Conservation (phyloP, 495 filamentous ascomycete genomes). For the Penicillium robsamsonii region DNA sequence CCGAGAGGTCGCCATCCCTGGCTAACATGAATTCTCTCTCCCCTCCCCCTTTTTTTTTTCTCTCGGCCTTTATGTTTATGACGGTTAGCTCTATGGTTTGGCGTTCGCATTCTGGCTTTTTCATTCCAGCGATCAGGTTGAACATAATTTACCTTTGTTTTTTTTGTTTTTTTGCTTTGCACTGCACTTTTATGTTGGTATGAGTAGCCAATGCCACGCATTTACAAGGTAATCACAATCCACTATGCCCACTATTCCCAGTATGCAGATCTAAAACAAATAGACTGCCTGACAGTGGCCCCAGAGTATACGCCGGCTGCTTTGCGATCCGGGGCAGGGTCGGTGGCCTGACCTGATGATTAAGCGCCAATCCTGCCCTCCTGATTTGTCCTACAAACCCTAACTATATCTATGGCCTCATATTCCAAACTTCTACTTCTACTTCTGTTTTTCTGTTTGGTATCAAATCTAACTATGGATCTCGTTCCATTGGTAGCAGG, state of each 20-base stretch:
- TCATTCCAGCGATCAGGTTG: constrained; percentile 1
- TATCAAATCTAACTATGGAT: constrained; percentile 14
- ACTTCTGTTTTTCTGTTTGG: not conserved
- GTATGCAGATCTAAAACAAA: not conserved
- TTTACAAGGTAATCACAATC: not conserved
- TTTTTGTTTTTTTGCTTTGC: no score
- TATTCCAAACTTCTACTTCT: not conserved
- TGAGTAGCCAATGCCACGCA: constrained; percentile 6
- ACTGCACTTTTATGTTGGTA: not conserved
- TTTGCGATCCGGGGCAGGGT: constrained; percentile 5
- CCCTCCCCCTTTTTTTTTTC: not conserved
- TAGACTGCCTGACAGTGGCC: constrained; percentile 9
- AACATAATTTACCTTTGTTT: constrained; percentile 8
- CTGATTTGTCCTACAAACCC: constrained; percentile 23
- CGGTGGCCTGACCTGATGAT: constrained; percentile 18
- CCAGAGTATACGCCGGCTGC: constrained; percentile 1
- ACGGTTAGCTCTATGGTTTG: constrained; percentile 7
- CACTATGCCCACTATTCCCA: not conserved
- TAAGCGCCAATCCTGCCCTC: constrained; percentile 19
- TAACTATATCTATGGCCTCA: constrained; percentile 1
- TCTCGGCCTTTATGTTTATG: constrained; percentile 13
- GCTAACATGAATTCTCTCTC: constrained; percentile 25
- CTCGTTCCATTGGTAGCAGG: constrained; percentile 19
- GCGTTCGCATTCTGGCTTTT: constrained; percentile 9
- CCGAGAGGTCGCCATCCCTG: constrained; percentile 42